Evolutionary conservation across 2,329 filamentous ascomycete species (phyloP).

Genomic region (Epichloe sp.): DNA sequence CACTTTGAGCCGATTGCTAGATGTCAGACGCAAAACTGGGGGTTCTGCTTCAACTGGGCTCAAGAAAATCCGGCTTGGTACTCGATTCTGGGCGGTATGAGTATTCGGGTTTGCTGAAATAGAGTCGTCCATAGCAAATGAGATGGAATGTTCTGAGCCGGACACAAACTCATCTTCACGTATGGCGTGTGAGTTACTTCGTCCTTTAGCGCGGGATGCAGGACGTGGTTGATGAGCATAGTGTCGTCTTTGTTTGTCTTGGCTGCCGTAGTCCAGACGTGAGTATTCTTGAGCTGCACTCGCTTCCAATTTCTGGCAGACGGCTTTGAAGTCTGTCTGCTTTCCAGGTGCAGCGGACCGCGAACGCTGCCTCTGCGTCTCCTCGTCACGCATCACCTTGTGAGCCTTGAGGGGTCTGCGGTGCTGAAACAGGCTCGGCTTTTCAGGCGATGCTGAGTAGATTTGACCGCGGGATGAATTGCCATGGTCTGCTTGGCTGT

Average conservation of each 20-base stretch:
- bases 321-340: not conserved
- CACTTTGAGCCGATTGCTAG: not conserved
- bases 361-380: not conserved
- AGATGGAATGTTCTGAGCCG: not conserved
- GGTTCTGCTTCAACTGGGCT: not conserved
- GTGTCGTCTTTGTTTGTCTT: not conserved
- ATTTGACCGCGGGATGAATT: not conserved
- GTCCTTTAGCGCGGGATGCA: not conserved
- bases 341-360: not conserved
- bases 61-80: not conserved
- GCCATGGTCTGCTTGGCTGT: not conserved
- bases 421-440: not conserved
- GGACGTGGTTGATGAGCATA: not conserved
- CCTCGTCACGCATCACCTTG: not conserved
- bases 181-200: not conserved
- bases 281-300: not conserved
- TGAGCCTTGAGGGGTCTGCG: not conserved
- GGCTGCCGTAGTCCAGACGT: not conserved
- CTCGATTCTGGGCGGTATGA: not conserved
- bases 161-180: not conserved
- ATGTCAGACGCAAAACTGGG: not conserved
- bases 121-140: not conserved
- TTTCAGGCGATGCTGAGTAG: not conserved
- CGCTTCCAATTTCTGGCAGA: not conserved
- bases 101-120: not conserved